phyloP scores from a whole-genome alignment of 169 alveolate genomes.

The Eimeria tenella region DNA sequence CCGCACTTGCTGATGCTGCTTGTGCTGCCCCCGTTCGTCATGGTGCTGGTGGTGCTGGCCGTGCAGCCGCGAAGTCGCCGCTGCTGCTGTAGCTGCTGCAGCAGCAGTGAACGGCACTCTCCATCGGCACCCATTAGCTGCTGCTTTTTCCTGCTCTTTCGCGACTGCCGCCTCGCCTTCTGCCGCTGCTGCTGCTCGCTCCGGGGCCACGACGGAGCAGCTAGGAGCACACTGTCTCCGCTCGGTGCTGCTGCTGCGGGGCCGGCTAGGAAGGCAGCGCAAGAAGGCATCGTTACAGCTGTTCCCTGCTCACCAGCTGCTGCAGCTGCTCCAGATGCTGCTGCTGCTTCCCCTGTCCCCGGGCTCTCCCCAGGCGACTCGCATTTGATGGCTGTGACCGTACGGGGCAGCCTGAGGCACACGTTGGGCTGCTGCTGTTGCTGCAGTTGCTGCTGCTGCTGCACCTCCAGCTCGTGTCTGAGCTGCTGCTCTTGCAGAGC shows the following conservation, averaged over 20 bases:
- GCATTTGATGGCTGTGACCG: not conserved
- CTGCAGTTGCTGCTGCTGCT: conserved; percentile 68
- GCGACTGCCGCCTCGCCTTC: not conserved
- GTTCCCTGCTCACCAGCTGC: conserved; percentile 13
- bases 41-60: conserved; percentile 37
- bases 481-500: conserved; percentile 53
- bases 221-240: conserved; percentile 31
- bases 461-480: conserved; percentile 29
- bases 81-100: conserved; percentile 51
- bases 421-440: conserved; percentile 40
- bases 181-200: conserved; percentile 43
- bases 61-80: conserved; percentile 58
- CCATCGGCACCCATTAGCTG: conserved; percentile 10
- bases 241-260: conserved; percentile 7
- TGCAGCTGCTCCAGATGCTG: not conserved
- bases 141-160: conserved; percentile 21
- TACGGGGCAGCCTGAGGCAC: not conserved
- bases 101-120: conserved; percentile 8
- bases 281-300: conserved; percentile 38
- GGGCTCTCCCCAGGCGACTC: not conserved
- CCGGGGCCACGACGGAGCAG: conserved; percentile 21
- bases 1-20: conserved; percentile 29
- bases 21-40: conserved; percentile 46
- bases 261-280: conserved; percentile 32
- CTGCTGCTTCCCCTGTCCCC: not conserved